phyloP scores from a whole-genome alignment of 1,284 basidiomycete genomes.

The Serendipita sp. region DNA sequence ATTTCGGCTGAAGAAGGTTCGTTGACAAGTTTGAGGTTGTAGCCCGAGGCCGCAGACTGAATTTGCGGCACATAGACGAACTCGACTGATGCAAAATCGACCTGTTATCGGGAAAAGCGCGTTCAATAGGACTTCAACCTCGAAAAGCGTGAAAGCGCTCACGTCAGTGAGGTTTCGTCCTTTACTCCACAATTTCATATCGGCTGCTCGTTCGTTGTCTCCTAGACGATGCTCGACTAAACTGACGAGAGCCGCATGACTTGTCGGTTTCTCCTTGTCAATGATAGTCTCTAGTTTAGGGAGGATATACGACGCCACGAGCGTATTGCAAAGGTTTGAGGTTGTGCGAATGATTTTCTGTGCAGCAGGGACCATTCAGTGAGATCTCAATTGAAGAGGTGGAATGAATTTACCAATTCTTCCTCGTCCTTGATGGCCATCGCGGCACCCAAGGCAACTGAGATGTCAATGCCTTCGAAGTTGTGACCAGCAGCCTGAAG shows the following conservation, averaged over 20 bases:
- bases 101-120: slow-evolving; percentile 28
- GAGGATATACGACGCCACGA: slow-evolving; percentile 77
- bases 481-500: slow-evolving; percentile 37
- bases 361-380: not conserved
- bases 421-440: slow-evolving; percentile 85
- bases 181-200: slow-evolving; percentile 83
- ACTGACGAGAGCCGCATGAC: slow-evolving; percentile 73
- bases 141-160: slow-evolving; percentile 20
- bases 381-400: slow-evolving; percentile 6
- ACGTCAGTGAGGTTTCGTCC: slow-evolving; percentile 61
- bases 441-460: slow-evolving; percentile 57
- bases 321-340: slow-evolving; percentile 68
- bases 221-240: slow-evolving; percentile 77
- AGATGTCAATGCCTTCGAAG: slow-evolving; percentile 69
- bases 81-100: slow-evolving; percentile 80
- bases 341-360: slow-evolving; percentile 70
- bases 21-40: slow-evolving; percentile 78
- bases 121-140: not conserved
- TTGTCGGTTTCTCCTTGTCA: slow-evolving; percentile 80
- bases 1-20: slow-evolving; percentile 75
- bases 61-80: slow-evolving; percentile 94
- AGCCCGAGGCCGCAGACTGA: slow-evolving; percentile 72
- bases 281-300: slow-evolving; percentile 81
- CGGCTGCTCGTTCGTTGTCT: slow-evolving; percentile 56
- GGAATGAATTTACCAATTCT: slow-evolving; percentile 52